These are phyloP conservation scores for Serendipita sp. DNA, from an alignment of 768 basidiomycete species.

Conservation along the genomic window DNA sequence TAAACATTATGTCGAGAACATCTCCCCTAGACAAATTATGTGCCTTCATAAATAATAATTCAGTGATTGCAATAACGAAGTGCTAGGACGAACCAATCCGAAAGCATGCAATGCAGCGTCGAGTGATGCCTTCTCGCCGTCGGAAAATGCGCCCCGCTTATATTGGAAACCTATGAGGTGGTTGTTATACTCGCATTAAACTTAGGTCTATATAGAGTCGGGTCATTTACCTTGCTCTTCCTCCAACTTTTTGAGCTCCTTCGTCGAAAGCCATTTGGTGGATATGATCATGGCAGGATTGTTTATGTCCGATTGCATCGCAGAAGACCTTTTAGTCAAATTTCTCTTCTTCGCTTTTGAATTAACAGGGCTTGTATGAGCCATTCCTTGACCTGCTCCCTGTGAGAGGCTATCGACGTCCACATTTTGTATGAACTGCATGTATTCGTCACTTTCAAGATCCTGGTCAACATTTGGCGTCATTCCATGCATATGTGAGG, in stretches of 20 bases:
- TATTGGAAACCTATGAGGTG: constrained; percentile 50
- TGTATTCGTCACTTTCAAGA: neutral
- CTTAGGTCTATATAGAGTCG: neutral
- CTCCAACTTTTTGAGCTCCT: constrained; percentile 52
- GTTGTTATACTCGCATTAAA: neutral
- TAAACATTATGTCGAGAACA: constrained; percentile 46
- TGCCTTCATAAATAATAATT: constrained; percentile 20
- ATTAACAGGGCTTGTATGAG: neutral
- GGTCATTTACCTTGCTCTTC: constrained; percentile 40
- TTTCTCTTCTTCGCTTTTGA: neutral
- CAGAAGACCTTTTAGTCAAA: neutral
- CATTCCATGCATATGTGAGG: no score
- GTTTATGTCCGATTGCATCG: neutral
- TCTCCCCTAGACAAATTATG: constrained; percentile 39
- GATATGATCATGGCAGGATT: constrained; percentile 52
- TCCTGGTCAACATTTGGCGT: neutral
- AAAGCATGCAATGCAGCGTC: constrained; percentile 48
- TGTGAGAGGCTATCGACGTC: neutral
- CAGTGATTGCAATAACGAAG: neutral
- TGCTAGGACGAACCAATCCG: constrained; percentile 30
- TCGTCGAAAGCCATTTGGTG: constrained; percentile 62
- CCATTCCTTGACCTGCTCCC: neutral
- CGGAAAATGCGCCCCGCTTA: constrained; percentile 77
- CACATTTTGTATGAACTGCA: neutral
- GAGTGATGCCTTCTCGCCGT: constrained; percentile 55